Base-by-base conservation (phyloP, 2,329 filamentous ascomycete genomes). In the Botrytis tulipae region DNA sequence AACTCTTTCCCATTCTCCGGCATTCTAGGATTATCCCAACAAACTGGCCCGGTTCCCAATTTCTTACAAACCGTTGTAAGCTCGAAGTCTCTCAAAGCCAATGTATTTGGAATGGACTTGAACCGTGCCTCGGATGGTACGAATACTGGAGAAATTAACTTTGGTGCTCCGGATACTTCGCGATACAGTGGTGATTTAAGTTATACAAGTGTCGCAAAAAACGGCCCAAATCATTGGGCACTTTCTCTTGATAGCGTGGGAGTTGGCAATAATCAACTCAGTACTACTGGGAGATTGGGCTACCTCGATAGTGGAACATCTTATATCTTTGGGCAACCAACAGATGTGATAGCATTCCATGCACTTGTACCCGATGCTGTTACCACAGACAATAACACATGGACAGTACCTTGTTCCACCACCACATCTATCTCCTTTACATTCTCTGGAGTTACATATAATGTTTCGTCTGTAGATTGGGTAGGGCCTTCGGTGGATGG, bases 301-400 rank as follows among this genome's bases (percentile, higher is more conserved):
- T 93, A 94, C 80, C 91, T 97, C 77, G 94, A 97, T 82, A 94
- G 93, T 0, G 94, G 94, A 68, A 96, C 94, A 0, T 93, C 91
- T 0, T 96, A 91, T 80, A 88, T 94, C 42, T 90, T 97, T 76
- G 89, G 93, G 9, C 92, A 93, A 0, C 82, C 86, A 1, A 83
- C 84, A 3, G 90, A 94, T 78, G 92, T 93, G 2, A 85, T 87
- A 62, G 85, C 86, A 16, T 80, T 97, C 10, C 93, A 97, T 82
- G 84, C 85, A 46, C 82, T 89, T 44, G 90, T 97, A 51, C 88
- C 91, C 0, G 89, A 77, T 62, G 76, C 90, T 1, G 82, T 83
- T 40, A 84, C 85, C 29, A 85, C 85, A 20, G 88, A 89, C 54
- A 89, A 87, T 22, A 84, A 88, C 70, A 90, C 89, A 1, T 97